These are phyloP conservation scores for Agrostemma githago DNA, from an alignment of 148 eudicot species.

Conservation along the genomic window DNA sequence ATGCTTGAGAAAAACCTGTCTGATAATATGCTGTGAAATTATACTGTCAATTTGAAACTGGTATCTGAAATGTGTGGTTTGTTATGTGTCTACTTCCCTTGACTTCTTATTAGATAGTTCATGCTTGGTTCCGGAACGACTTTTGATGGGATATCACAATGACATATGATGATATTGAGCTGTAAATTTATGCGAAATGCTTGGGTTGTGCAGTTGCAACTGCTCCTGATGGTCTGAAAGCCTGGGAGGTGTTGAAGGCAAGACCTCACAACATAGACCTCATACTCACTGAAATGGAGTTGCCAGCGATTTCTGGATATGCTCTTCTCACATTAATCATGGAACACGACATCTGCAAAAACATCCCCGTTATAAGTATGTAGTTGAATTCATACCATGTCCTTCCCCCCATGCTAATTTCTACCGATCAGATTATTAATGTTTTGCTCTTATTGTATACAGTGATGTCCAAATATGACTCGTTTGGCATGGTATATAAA, in stretches of 20 bases:
- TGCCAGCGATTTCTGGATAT: constrained; percentile 85
- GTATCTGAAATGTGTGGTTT: too few species aligned
- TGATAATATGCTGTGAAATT: too few species aligned
- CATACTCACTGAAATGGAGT: constrained; percentile 78
- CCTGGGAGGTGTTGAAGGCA: constrained; percentile 81
- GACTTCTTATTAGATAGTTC: too few species aligned
- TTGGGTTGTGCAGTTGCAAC: constrained; percentile 61
- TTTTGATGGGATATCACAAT: too few species aligned
- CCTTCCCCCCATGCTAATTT: neutral
- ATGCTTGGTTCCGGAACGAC: too few species aligned
- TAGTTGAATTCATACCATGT: neutral
- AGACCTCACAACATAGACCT: constrained; percentile 67
- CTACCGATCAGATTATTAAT: constrained; percentile 10
- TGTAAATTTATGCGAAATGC: neutral
- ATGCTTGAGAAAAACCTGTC: too few species aligned
- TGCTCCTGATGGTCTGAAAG: constrained; percentile 87
- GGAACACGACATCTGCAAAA: constrained; percentile 84
- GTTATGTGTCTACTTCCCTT: too few species aligned
- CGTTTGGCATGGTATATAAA: constrained; percentile 77
- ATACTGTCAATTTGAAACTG: too few species aligned
- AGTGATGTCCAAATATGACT: constrained; percentile 94
- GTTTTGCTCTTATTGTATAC: constrained; percentile 33
- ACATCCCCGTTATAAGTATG: constrained; percentile 95
- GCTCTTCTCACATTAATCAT: constrained; percentile 75
- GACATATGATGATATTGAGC: constrained; percentile 1